Evolutionary conservation across 371 early-diverging fungal species (phyloP).

Genomic region (Coemansia sp.): DNA sequence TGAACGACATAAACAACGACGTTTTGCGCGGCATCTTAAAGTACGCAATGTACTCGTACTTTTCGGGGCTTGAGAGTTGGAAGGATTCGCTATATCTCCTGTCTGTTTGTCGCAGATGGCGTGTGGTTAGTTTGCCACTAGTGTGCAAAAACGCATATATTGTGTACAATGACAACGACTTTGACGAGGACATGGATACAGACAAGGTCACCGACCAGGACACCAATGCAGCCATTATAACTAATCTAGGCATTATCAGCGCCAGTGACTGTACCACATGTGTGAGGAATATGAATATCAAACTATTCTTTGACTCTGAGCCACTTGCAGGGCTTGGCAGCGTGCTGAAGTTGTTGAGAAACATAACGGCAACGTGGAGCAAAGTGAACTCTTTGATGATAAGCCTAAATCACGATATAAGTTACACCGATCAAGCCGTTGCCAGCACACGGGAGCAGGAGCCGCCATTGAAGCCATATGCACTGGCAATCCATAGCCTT

Average conservation of each 20-base stretch:
- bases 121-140: background rate
- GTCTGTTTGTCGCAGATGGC: slow-evolving; percentile 14
- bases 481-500: background rate
- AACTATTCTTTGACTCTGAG: background rate
- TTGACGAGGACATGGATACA: background rate
- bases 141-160: background rate
- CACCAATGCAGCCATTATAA: background rate
- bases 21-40: background rate
- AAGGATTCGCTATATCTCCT: background rate
- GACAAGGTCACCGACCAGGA: background rate
- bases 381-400: slow-evolving; percentile 3
- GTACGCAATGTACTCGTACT: background rate
- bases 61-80: slow-evolving; percentile 10
- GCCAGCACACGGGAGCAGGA: too few relatives aligned
- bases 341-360: background rate
- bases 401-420: background rate
- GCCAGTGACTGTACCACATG: background rate
- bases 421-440: background rate
- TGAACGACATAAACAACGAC: slow-evolving; percentile 4
- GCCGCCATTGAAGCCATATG: background rate
- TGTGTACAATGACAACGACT: slow-evolving; percentile 9
- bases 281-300: background rate
- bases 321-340: background rate
- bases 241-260: background rate
- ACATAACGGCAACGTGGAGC: background rate